Conservation (phyloP, 2,329 filamentous ascomycete genomes). For the Aspergillus fischeri region DNA sequence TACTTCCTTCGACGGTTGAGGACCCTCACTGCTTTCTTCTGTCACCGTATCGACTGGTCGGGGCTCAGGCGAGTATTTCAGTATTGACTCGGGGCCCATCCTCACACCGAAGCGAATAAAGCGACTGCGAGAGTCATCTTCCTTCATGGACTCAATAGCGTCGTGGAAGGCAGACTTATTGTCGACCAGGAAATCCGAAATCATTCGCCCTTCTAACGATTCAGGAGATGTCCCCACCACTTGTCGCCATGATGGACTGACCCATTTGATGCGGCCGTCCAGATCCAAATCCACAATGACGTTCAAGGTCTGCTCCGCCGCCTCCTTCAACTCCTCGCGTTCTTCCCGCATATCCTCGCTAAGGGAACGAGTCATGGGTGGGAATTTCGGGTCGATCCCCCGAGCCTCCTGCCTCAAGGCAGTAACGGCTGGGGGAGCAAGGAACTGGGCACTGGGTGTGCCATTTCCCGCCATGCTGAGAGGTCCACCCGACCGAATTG, state of each 20-base stretch:
- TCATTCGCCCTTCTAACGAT: slow-evolving; percentile 68
- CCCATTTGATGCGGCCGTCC: slow-evolving; percentile 88
- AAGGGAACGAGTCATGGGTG: slow-evolving; percentile 58
- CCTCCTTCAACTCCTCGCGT: slow-evolving; percentile 88
- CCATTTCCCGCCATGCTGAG: slow-evolving; percentile 42
- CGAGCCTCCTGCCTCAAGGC: slow-evolving; percentile 43
- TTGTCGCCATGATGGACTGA: slow-evolving; percentile 92
- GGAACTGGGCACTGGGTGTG: slow-evolving; percentile 33
- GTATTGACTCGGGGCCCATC: slow-evolving; percentile 65
- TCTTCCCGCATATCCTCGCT: slow-evolving; percentile 91
- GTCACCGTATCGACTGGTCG: slow-evolving; percentile 19
- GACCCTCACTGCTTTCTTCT: slow-evolving; percentile 13
- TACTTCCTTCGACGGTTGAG: slow-evolving; percentile 34
- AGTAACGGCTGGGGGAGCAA: slow-evolving; percentile 42
- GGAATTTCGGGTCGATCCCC: slow-evolving; percentile 29
- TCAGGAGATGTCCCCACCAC: slow-evolving; percentile 77
- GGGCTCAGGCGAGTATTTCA: slow-evolving; percentile 46
- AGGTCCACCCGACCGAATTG: slow-evolving; percentile 11
- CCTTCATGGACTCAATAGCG: slow-evolving; percentile 81
- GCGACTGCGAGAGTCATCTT: slow-evolving; percentile 88
- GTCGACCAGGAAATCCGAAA: slow-evolving; percentile 76
- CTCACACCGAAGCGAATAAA: slow-evolving; percentile 76
- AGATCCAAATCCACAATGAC: slow-evolving; percentile 92
- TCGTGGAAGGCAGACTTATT: slow-evolving; percentile 78
- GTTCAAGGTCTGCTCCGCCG: slow-evolving; percentile 93